These are phyloP conservation scores for Fusarium cyanostomum DNA, from an alignment of 2,329 filamentous ascomycete species.

Conservation along the genomic window DNA sequence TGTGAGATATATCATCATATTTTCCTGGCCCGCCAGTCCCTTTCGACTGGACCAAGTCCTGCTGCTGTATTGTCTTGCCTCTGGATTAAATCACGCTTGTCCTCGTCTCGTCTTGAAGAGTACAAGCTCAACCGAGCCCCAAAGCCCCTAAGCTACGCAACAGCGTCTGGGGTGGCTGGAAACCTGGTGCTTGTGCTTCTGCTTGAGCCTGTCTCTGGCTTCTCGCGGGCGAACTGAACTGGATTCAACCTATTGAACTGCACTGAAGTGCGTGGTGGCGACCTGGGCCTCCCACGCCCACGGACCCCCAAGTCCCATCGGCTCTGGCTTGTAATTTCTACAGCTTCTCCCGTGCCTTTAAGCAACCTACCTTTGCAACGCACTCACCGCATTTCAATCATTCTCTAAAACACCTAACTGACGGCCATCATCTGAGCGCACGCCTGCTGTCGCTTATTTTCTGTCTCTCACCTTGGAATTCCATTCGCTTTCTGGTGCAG, in stretches of 20 bases:
- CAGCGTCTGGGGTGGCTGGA: conserved; percentile 31
- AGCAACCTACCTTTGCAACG: neutral
- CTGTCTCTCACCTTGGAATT: conserved; percentile 6
- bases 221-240: neutral
- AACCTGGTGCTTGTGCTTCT: conserved; percentile 27
- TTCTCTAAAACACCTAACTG: conserved; percentile 22
- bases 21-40: too few species aligned
- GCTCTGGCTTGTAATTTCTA: conserved; percentile 12
- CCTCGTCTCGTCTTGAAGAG: neutral
- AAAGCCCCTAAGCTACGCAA: neutral
- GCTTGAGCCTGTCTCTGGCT: conserved; percentile 13
- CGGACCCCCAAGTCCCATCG: conserved; percentile 4
- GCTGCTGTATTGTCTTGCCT: too few species aligned
- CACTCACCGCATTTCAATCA: conserved; percentile 35
- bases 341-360: conserved; percentile 1
- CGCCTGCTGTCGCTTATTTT: conserved; percentile 7
- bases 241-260: neutral
- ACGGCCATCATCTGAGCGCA: conserved; percentile 19
- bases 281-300: conserved; percentile 8
- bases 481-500: conserved; percentile 18
- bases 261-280: conserved; percentile 22
- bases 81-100: neutral
- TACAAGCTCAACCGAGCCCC: neutral
- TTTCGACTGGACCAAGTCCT: too few species aligned
- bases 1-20: too few species aligned